Evolutionary conservation across 768 basidiomycete species (phyloP), one percentile per base, ranked within the genome.

Genomic region (Dendrothele bispora): DNA sequence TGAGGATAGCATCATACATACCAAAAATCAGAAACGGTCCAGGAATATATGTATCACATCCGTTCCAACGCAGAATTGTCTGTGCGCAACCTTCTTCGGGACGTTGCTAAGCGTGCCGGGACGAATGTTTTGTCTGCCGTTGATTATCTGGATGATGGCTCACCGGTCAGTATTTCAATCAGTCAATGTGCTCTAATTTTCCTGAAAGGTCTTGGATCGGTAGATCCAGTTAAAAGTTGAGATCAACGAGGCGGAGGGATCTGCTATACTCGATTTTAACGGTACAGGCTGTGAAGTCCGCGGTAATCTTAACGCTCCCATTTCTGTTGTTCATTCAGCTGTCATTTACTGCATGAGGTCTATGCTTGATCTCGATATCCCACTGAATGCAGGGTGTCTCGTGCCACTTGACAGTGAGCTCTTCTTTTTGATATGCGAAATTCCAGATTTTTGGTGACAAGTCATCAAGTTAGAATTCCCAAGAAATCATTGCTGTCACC

Each of bases 1-100:
- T 42, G 78, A 83, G 5, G 95, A 98, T 55, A 95, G n/a, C n/a
- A n/a, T n/a, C n/a, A n/a, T n/a, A n/a, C n/a, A n/a, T n/a, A n/a
- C n/a, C n/a, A 95, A 56, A 79, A 84, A 5, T 75, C 97, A 34
- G 68, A 80, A 49, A 92, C 84, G 1, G 95, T 98, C 4, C 94
- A 95, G 61, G 83, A 89, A 59, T 95, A 95, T 65, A 95, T 95
- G 93, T 79, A 80, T 51, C 85, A 92, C 64, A 97, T 95, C 62
- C 85, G 89, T 24, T 68, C 75, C 27, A 98, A 95, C 57, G 95
- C 95, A 39, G 95, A 97, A 64, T 71, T 65, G 50, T 91, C 88
- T 11, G 95, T 98, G 3, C 79, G 95, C 43, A 82, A 83, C 55
- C 77, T 98, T 21, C 75, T 98, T 43, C 78, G 79, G 38, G 79